Evolutionary conservation across 306 rosid species (phyloP).

Genomic region (Citrullus colocynthis): DNA sequence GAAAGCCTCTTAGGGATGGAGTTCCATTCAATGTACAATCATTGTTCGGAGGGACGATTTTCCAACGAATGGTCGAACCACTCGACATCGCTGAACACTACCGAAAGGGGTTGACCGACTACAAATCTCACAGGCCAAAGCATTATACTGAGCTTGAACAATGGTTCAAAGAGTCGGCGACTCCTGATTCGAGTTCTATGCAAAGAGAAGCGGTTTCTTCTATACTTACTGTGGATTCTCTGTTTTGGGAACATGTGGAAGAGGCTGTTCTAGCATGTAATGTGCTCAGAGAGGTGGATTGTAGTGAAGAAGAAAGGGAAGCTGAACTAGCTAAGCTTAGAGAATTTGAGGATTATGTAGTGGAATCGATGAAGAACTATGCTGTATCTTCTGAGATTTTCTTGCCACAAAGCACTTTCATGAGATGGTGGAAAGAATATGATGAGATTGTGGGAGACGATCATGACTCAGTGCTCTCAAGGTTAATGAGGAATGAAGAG

Average conservation of each 20-base stretch:
- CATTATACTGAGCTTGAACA: slow-evolving; percentile 31
- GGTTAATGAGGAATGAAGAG: slow-evolving; percentile 19
- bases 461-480: slow-evolving; percentile 6
- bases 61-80: slow-evolving; percentile 59
- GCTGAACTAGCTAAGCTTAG: slow-evolving; percentile 4
- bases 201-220: slow-evolving; percentile 14
- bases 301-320: not conserved
- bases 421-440: slow-evolving; percentile 51
- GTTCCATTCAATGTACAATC: slow-evolving; percentile 13
- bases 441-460: slow-evolving; percentile 5
- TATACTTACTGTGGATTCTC: slow-evolving; percentile 48
- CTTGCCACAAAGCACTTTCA: slow-evolving; percentile 36
- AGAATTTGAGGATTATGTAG: slow-evolving; percentile 35
- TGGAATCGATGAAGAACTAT: slow-evolving; percentile 17
- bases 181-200: not conserved
- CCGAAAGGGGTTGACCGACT: not conserved
- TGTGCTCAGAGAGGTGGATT: not conserved
- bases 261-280: slow-evolving; percentile 31
- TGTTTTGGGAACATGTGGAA: slow-evolving; percentile 70
- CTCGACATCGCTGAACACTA: slow-evolving; percentile 43
- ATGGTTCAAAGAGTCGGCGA: slow-evolving; percentile 1
- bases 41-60: slow-evolving; percentile 37
- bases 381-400: slow-evolving; percentile 60
- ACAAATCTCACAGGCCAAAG: slow-evolving; percentile 12
- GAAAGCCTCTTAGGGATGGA: slow-evolving; percentile 35